phyloP scores from a whole-genome alignment of 1,284 basidiomycete species.

The Apiotrichum gracile region DNA sequence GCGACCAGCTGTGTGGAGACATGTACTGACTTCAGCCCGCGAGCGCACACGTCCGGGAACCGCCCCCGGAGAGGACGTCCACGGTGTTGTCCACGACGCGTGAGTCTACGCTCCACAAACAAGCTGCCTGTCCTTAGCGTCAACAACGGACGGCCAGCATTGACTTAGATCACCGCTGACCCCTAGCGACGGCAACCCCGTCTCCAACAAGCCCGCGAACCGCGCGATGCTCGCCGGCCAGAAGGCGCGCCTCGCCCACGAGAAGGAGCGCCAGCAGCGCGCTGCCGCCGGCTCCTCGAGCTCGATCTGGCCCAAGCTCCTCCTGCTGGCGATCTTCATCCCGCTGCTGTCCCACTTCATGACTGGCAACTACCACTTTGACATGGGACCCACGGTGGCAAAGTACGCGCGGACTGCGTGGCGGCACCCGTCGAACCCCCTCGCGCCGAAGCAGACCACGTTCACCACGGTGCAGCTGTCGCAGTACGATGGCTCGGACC shows the following conservation, averaged over 20 bases:
- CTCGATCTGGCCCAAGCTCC: slow-evolving; percentile 6
- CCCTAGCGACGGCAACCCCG: slow-evolving; percentile 53
- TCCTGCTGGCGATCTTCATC: slow-evolving; percentile 33
- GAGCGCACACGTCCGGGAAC: slow-evolving; percentile 30
- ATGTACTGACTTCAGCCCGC: slow-evolving; percentile 19
- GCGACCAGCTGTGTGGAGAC: neutral
- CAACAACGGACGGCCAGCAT: too few species aligned
- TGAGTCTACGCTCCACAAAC: neutral
- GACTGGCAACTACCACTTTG: slow-evolving; percentile 32
- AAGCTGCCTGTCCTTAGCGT: too few species aligned
- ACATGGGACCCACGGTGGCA: slow-evolving; percentile 14
- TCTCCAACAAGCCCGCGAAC: slow-evolving; percentile 60
- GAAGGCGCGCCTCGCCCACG: slow-evolving; percentile 25
- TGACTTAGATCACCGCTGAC: neutral
- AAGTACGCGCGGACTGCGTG: neutral
- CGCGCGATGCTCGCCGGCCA: slow-evolving; percentile 43
- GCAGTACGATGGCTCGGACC: slow-evolving; percentile 40
- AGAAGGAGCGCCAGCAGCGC: slow-evolving; percentile 1
- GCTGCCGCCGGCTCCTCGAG: neutral
- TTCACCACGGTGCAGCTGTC: slow-evolving; percentile 36
- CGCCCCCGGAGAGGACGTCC: slow-evolving; percentile 31
- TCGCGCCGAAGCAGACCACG: slow-evolving; percentile 19
- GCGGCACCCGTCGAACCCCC: slow-evolving; percentile 1
- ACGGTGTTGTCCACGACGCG: slow-evolving; percentile 31
- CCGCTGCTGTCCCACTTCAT: slow-evolving; percentile 38